These are phyloP conservation scores for Cladosporium phlei DNA, from an alignment of 2,329 filamentous ascomycete genomes.

Conservation along the genomic window DNA sequence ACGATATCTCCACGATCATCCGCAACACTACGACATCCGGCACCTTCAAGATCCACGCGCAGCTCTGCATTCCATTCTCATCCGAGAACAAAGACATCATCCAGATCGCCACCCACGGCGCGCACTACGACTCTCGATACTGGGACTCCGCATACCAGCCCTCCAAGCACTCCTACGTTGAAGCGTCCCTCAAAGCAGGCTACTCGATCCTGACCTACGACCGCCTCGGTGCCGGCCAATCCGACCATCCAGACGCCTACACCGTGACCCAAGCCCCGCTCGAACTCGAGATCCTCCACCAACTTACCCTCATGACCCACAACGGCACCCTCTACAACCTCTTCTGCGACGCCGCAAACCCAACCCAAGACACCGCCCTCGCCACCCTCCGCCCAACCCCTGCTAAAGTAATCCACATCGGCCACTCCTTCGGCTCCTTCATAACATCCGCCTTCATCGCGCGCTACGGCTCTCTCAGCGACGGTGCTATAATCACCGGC, in stretches of 20 bases:
- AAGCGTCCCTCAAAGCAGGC: conserved; percentile 14
- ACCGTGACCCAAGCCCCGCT: conserved; percentile 16
- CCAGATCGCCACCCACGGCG: conserved; percentile 39
- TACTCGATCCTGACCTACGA: conserved; percentile 20
- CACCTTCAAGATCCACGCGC: conserved; percentile 17
- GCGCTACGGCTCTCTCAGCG: conserved; percentile 12
- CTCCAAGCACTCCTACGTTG: conserved; percentile 21
- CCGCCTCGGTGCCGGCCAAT: conserved; percentile 18
- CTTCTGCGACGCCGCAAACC: background rate
- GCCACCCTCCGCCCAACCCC: conserved; percentile 1
- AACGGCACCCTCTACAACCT: conserved; percentile 14
- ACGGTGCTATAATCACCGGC: conserved; percentile 19
- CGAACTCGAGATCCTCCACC: conserved; percentile 16
- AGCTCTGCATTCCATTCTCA: conserved; percentile 15
- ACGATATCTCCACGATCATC: conserved; percentile 7
- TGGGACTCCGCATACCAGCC: conserved; percentile 32
- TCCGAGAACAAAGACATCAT: conserved; percentile 19
- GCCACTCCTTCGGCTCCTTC: conserved; percentile 18
- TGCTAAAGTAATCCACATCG: conserved; percentile 20
- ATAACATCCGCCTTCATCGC: conserved; percentile 15
- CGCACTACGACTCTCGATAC: conserved; percentile 36
- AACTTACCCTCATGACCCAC: conserved; percentile 16
- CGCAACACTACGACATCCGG: conserved; percentile 15
- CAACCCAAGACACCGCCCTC: background rate
- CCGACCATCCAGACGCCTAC: conserved; percentile 15